Base-by-base conservation (phyloP, 768 basidiomycete genomes). In the Pleurotus cornucopiae region DNA sequence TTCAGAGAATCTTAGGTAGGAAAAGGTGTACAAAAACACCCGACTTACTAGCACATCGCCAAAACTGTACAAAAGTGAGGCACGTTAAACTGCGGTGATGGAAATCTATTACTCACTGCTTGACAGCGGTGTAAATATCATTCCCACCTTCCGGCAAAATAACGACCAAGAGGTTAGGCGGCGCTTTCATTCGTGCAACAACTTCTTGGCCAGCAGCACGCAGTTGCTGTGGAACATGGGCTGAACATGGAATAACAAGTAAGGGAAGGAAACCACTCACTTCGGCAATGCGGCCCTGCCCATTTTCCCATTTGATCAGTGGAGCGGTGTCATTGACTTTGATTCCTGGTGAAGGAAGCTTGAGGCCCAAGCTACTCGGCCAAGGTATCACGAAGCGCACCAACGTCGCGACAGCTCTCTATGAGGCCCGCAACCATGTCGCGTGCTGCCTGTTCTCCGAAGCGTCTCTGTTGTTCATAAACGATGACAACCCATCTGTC, bases 51-150 rank as follows among this genome's bases (percentile, higher is more conserved):
- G 47, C 12, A 60, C 44, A 61, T 91, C 89, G 5, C 90, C 89
- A 52, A 89, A 89, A 63, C 89, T 91, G 55, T 2, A 37, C n/a
- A 26, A 39, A 54, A 46, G 14, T 57, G 25, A 37, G 39, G 46
- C n/a, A 44, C 38, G 16, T 49, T 13, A 5, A 38, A 45, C 26
- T 52, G 26, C 0, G 47, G 21, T 23, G n/a, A 26, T 11, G 6
- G 38, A 14, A 44, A 46, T 16, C 54, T 18, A 20, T 23, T 14
- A 76, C 84, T 59, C 63, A 92, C 89, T 90, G 85, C 70, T 92
- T 92, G 21, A 91, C 80, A 16, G 83, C 81, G 2, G 79, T 84
- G 61, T 92, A 92, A 7, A 90, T 81, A 49, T 92, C 88, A 41
- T 86, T 84, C 1, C 84, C 86, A 1, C 80, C 81, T 58, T 91